Conservation (phyloP, 148 eudicot genomes). For the Cornus suecica region DNA sequence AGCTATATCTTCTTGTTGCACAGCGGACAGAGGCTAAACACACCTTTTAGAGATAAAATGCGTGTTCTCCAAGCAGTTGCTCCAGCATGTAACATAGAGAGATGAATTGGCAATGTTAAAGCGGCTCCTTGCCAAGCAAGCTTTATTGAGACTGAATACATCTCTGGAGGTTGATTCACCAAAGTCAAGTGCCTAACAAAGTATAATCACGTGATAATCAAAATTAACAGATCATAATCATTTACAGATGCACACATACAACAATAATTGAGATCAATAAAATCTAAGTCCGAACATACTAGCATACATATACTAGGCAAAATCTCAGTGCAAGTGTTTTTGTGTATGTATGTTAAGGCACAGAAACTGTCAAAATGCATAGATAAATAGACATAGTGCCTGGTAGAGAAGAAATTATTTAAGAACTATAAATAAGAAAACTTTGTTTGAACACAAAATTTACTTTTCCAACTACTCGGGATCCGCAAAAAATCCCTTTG, state of each 20-base stretch:
- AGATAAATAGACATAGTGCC: background rate
- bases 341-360: background rate
- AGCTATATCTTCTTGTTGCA: background rate
- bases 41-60: constrained; percentile 68
- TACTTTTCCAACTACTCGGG: background rate
- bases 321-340: background rate
- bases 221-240: constrained; percentile 8
- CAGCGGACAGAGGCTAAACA: constrained; percentile 7
- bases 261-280: constrained; percentile 5
- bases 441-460: background rate
- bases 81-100: constrained; percentile 55
- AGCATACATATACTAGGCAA: background rate
- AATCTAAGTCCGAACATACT: background rate
- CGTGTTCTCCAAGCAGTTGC: constrained; percentile 92
- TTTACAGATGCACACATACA: background rate
- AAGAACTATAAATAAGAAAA: background rate
- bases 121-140: constrained; percentile 54
- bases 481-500: background rate
- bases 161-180: constrained; percentile 53
- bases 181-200: constrained; percentile 49
- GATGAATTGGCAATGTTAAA: constrained; percentile 62
- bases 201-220: constrained; percentile 22
- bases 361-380: background rate
- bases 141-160: constrained; percentile 51
- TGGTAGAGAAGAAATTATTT: background rate